Evolutionary conservation across 2,329 filamentous ascomycete genomes (phyloP).

Genomic region (Tolypocladium guangdongense): DNA sequence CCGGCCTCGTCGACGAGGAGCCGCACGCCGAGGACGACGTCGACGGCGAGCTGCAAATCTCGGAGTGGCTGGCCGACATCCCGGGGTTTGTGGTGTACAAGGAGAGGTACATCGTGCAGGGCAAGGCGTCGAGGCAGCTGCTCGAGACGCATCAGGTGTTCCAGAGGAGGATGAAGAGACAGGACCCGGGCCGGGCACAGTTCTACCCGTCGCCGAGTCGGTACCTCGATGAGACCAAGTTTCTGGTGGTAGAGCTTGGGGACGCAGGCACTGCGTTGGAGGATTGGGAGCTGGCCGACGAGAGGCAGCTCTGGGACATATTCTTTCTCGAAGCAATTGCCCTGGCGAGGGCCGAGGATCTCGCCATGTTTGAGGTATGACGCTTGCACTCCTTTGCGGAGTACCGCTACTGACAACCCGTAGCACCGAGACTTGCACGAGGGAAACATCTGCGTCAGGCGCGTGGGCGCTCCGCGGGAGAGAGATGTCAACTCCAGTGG

Average conservation of each 20-base stretch:
- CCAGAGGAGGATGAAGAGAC: slow-evolving; percentile 40
- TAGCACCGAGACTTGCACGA: slow-evolving; percentile 57
- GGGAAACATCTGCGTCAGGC: slow-evolving; percentile 50
- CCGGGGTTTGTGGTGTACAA: slow-evolving; percentile 58
- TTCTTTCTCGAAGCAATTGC: slow-evolving; percentile 51
- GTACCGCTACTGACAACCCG: slow-evolving; percentile 3
- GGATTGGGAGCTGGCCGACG: slow-evolving; percentile 38
- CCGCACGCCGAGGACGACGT: slow-evolving; percentile 44
- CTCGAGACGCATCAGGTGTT: slow-evolving; percentile 50
- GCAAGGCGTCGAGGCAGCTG: slow-evolving; percentile 40
- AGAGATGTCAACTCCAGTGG: slow-evolving; percentile 18
- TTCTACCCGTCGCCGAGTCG: slow-evolving; percentile 52
- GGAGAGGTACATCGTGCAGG: slow-evolving; percentile 48
- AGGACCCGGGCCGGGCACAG: slow-evolving; percentile 44
- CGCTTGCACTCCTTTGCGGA: neutral
- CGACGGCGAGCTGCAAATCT: slow-evolving; percentile 49
- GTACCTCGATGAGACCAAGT: slow-evolving; percentile 46
- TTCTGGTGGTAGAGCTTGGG: slow-evolving; percentile 51
- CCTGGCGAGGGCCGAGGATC: slow-evolving; percentile 46
- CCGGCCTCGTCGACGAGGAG: slow-evolving; percentile 47
- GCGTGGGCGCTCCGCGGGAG: slow-evolving; percentile 22
- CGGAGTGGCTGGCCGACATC: slow-evolving; percentile 52
- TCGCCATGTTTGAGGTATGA: slow-evolving; percentile 48
- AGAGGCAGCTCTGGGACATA: slow-evolving; percentile 50
- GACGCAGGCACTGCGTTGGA: slow-evolving; percentile 52